A percentile compares a stretch with the other conserved stretches of the same genome.
Conservation (phyloP, 1,284 basidiomycete genomes). For the Ceratobasidium papillatum region DNA sequence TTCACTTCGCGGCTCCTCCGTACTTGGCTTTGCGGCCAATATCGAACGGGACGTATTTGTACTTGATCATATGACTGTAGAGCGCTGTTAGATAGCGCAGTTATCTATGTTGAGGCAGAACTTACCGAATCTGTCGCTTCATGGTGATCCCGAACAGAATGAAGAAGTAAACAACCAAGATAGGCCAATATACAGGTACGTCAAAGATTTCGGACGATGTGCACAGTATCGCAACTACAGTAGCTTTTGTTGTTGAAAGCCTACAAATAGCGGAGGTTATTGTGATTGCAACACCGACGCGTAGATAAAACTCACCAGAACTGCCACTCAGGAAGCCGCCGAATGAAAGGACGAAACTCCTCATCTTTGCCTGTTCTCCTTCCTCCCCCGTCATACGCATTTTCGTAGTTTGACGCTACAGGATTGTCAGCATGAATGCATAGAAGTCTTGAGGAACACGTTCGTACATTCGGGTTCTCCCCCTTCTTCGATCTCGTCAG, state of each 20-base stretch:
- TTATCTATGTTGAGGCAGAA: conserved; percentile 46
- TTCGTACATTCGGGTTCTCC: conserved; percentile 59
- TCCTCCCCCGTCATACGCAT: conserved; percentile 39
- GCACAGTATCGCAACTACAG: conserved; percentile 79
- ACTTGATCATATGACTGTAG: conserved; percentile 96
- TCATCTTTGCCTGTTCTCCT: conserved; percentile 65
- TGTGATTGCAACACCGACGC: background rate
- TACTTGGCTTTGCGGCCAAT: conserved; percentile 87
- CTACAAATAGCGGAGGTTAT: conserved; percentile 55
- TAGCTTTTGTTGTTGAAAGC: conserved; percentile 92
- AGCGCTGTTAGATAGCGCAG: background rate
- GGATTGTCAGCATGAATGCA: background rate
- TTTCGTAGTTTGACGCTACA: conserved; percentile 30
- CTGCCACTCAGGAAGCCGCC: conserved; percentile 95
- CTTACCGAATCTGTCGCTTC: conserved; percentile 92
- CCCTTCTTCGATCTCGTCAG: conserved; percentile 95
- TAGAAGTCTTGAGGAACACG: conserved; percentile 59
- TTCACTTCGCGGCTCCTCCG: conserved; percentile 52
- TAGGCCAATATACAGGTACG: conserved; percentile 98
- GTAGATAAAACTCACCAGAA: conserved; percentile 74
- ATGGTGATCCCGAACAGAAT: conserved; percentile 89
- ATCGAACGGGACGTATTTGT: conserved; percentile 94
- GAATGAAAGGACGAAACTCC: conserved; percentile 96
- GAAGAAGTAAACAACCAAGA: conserved; percentile 92
- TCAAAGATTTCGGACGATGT: conserved; percentile 87